Percentiles rank a stretch among this genome's conserved stretches.
Conservation (phyloP, 2,329 filamentous ascomycete genomes). For the Fusarium fracticaudum region DNA sequence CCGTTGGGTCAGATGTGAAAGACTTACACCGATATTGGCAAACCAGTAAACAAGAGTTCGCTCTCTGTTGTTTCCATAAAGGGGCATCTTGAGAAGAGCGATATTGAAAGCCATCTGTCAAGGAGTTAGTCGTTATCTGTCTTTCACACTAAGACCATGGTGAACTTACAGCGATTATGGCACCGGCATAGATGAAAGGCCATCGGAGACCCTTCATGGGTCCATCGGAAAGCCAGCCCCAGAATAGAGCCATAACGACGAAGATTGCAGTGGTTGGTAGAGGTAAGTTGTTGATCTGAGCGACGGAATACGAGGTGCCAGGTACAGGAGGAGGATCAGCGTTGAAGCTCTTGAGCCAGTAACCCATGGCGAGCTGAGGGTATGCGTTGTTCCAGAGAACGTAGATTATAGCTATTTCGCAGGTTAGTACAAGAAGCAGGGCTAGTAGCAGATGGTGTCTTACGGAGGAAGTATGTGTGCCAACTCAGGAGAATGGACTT, state of each 20-base stretch:
- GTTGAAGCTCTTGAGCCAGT: constrained; percentile 11
- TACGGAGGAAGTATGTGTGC: constrained; percentile 30
- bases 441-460: neutral
- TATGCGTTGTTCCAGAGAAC: constrained; percentile 6
- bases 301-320: neutral
- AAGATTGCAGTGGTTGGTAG: constrained; percentile 30
- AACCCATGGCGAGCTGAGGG: neutral
- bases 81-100: constrained; percentile 21
- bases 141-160: rapidly evolving
- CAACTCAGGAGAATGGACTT: constrained; percentile 27
- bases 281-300: constrained; percentile 10
- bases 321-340: neutral
- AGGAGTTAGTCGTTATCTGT: rapidly evolving
- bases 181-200: constrained; percentile 33
- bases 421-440: rapidly evolving
- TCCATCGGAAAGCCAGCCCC: constrained; percentile 36
- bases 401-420: neutral
- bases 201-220: constrained; percentile 10
- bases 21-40: constrained; percentile 34
- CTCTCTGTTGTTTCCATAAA: constrained; percentile 18
- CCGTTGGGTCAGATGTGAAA: rapidly evolving
- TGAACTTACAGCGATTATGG: constrained; percentile 16
- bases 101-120: constrained; percentile 19
- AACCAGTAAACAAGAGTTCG: constrained; percentile 35
- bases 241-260: constrained; percentile 21